phyloP scores from a whole-genome alignment of 148 eudicot genomes.

The Cornus suecica region DNA sequence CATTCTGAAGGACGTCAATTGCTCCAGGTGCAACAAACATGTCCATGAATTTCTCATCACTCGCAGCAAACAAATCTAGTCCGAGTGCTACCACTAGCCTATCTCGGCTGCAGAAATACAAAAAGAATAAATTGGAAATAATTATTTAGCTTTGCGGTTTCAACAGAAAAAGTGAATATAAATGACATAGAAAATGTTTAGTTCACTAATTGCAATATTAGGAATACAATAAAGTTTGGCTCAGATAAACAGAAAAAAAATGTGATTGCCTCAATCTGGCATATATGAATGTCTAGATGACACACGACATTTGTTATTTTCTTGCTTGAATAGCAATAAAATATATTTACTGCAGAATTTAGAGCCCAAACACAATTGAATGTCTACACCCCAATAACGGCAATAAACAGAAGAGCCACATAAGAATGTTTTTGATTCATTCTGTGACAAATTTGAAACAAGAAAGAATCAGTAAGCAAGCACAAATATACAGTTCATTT shows the following conservation, averaged over 20 bases:
- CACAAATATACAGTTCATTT: background rate
- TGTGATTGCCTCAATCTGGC: background rate
- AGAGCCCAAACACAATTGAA: background rate
- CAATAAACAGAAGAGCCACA: background rate
- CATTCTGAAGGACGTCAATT: conserved; percentile 71
- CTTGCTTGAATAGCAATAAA: background rate
- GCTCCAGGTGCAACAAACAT: conserved; percentile 98
- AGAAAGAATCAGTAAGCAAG: background rate
- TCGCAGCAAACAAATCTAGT: conserved; percentile 84
- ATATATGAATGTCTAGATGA: background rate
- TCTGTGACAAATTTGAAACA: too few relatives aligned
- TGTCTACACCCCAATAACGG: background rate
- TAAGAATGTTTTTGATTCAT: too few relatives aligned
- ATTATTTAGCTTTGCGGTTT: background rate
- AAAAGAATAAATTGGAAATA: background rate
- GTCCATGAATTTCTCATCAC: conserved; percentile 92
- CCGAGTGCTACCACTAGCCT: conserved; percentile 78
- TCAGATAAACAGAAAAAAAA: background rate
- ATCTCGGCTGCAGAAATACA: conserved; percentile 57
- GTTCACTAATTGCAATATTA: background rate
- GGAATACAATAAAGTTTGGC: background rate
- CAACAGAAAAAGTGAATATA: background rate
- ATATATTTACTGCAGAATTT: background rate
- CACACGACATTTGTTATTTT: background rate
- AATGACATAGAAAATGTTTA: background rate